Evolutionary conservation across 192 early-diverging fungal species (phyloP).

Genomic region (Coemansia javaensis): DNA sequence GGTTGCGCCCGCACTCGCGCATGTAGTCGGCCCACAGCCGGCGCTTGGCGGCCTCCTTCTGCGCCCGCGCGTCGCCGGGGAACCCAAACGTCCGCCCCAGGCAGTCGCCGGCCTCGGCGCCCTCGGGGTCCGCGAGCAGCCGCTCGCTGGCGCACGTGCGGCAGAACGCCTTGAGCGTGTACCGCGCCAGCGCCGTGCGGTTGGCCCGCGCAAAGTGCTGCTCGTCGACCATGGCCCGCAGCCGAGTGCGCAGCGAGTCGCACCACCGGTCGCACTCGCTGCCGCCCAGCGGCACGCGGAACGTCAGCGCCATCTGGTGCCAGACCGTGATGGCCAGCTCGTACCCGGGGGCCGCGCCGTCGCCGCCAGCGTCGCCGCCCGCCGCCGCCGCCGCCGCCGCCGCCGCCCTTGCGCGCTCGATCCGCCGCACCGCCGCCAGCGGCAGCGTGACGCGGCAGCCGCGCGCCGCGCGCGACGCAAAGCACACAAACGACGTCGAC

Average conservation of each 20-base stretch:
- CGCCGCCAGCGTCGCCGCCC: constrained; percentile 29
- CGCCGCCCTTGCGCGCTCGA: constrained; percentile 77
- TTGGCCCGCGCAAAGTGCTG: constrained; percentile 62
- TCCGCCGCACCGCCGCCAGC: constrained; percentile 83
- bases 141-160: constrained; percentile 73
- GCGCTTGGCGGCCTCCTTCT: constrained; percentile 36
- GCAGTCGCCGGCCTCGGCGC: constrained; percentile 17
- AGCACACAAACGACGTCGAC: constrained; percentile 85
- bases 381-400: too few relatives aligned
- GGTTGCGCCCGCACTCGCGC: constrained; percentile 75
- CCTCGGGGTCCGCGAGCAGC: constrained; percentile 3
- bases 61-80: constrained; percentile 29
- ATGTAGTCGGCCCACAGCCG: constrained; percentile 47
- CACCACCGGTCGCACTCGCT: constrained; percentile 77
- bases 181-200: constrained; percentile 27
- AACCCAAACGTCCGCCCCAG: constrained; percentile 48
- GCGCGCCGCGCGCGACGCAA: constrained; percentile 62
- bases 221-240: constrained; percentile 70
- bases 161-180: constrained; percentile 46
- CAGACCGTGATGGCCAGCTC: constrained; percentile 83
- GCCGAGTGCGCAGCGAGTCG: constrained; percentile 63
- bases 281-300: constrained; percentile 70
- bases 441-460: constrained; percentile 78
- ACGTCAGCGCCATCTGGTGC: constrained; percentile 85
- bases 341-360: constrained; percentile 32